These are phyloP conservation scores for Cyberlindnera veronae DNA, from an alignment of 805 yeast species.

Conservation along the genomic window DNA sequence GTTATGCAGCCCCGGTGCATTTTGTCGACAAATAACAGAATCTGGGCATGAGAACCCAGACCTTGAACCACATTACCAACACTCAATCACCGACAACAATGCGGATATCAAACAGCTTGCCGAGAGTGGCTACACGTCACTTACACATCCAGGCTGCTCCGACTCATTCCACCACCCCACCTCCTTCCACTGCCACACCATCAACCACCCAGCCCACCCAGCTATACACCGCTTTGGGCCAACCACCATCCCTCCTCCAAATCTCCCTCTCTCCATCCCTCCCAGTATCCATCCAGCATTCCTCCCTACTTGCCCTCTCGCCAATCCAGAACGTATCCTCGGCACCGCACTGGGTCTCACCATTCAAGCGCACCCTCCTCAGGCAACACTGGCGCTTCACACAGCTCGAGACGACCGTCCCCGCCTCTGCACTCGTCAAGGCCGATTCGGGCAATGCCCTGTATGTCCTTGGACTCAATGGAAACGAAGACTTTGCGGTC, in stretches of 20 bases:
- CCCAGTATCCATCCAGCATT: conserved; percentile 46
- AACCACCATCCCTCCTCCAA: conserved; percentile 45
- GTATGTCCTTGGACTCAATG: conserved; percentile 44
- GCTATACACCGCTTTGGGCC: conserved; percentile 42
- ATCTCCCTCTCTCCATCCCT: conserved; percentile 57
- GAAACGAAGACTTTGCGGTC: conserved; percentile 61
- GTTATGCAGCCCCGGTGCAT: too few species aligned
- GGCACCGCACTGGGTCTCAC: conserved; percentile 24
- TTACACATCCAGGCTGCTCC: conserved; percentile 19
- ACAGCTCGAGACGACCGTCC: conserved; percentile 36
- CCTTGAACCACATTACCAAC: too few species aligned
- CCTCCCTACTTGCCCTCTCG: conserved; percentile 45
- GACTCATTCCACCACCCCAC: conserved; percentile 12
- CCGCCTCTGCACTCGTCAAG: conserved; percentile 17
- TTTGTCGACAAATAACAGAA: too few species aligned
- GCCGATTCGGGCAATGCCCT: conserved; percentile 10
- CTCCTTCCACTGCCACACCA: conserved; percentile 6
- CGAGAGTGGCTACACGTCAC: neutral
- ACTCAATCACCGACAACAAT: neutral
- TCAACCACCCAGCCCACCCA: conserved; percentile 24
- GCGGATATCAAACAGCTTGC: neutral
- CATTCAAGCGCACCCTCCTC: conserved; percentile 39
- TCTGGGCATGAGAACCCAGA: too few species aligned
- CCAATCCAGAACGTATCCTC: conserved; percentile 5
- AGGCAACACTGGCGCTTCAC: conserved; percentile 49